Evolutionary conservation across 2,329 filamentous ascomycete species (phyloP).

Genomic region (Aspergillus spinulosporus): DNA sequence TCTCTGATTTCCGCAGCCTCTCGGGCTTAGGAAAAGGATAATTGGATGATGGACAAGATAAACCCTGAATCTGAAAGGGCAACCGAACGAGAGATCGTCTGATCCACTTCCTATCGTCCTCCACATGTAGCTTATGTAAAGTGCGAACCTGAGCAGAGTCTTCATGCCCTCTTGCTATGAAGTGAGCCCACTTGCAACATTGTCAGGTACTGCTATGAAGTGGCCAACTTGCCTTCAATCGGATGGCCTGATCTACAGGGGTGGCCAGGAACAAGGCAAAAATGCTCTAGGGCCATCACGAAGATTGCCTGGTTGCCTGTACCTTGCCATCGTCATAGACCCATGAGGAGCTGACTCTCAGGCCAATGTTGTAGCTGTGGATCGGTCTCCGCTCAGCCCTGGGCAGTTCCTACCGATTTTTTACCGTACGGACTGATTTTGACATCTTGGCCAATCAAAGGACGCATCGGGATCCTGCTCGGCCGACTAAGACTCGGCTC

Average conservation of each 20-base stretch:
- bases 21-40: no score
- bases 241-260: background rate
- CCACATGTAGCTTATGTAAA: background rate
- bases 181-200: background rate
- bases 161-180: background rate
- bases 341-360: background rate
- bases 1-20: background rate
- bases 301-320: background rate
- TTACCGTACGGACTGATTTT: background rate
- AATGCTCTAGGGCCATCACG: background rate
- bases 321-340: background rate
- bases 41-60: background rate
- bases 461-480: background rate
- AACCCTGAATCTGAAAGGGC: background rate
- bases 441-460: background rate
- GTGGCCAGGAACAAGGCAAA: background rate
- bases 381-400: background rate
- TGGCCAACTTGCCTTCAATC: background rate
- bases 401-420: background rate
- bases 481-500: background rate
- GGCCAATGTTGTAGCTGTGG: background rate
- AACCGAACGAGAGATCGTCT: background rate
- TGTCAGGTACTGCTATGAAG: background rate
- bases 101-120: background rate
- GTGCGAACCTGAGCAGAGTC: background rate